Base-by-base conservation (phyloP, 495 filamentous ascomycete genomes). In the Annulohypoxylon nitens region DNA sequence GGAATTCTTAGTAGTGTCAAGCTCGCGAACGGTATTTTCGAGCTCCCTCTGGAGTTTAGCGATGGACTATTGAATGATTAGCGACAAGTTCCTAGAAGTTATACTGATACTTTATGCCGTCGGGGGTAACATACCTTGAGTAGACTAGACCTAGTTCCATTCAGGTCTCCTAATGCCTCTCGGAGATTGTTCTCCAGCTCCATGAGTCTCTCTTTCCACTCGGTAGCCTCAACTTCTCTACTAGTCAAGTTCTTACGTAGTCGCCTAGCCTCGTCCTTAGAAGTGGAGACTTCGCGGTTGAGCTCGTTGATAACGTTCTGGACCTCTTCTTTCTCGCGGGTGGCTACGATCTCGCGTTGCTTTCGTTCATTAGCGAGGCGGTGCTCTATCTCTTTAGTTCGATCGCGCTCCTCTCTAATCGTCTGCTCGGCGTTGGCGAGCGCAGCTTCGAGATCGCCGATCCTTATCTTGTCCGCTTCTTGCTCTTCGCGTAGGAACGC, bases 381-480 rank as follows among this genome's bases (percentile, higher is more conserved):
- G 54, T 92, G 87, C 75, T 97, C 94, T 12, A 97, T 83, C 70
- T 97, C 94, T 47, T 87, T 86, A 34, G 88, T 85, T 53, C 92
- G 90, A 54, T 97, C 95, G 76, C 89, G 90, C 76, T 98, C 94
- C 53, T 93, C 94, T 43, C 90, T 86, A 33, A 97, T 82, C 36
- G 83, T 87, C 70, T 91, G 86, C 77, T 93, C 88, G 64, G 90
- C 87, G 39, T 88, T 90, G 78, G 93, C 92, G 12, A 97, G 83
- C 23, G 90, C 88, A 9, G 91, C 91, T 75, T 97, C 93, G 3
- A 98, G 84, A 72, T 98, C 93, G 20, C 96, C 94, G 72, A 98
- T 99, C 79, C 93, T 93, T 77, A 99, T 98, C 87, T 98, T 99
- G 80, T 99, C 97, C 39, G 88, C 90, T 80, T 99, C 96, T 83